phyloP scores from a whole-genome alignment of 352 stramenopile species.

The Phytophthora multivora region DNA sequence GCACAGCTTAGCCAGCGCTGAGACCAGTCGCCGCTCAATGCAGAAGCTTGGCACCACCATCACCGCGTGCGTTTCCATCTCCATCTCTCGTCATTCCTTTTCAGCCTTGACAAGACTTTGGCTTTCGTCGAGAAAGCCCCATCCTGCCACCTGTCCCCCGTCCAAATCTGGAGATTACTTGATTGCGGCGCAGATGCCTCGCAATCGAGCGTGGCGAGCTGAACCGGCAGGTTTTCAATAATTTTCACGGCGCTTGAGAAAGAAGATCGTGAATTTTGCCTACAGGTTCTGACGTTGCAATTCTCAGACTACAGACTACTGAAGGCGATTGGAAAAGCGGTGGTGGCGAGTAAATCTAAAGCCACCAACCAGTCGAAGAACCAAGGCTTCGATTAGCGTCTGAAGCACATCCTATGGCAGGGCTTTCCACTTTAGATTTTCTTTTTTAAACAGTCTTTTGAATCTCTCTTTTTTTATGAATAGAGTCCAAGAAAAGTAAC shows the following conservation, averaged over 20 bases:
- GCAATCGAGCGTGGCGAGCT: conserved; percentile 2
- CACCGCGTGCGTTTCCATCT: not conserved
- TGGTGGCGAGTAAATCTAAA: not conserved
- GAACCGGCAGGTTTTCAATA: conserved; percentile 19
- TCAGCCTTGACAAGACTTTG: not conserved
- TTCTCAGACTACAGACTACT: too few species aligned
- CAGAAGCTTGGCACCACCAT: not conserved
- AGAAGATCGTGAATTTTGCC: not conserved
- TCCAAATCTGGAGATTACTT: conserved; percentile 26
- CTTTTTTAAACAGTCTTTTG: not conserved
- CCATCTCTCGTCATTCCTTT: not conserved
- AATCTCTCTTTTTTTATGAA: too few species aligned
- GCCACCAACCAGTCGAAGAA: not conserved
- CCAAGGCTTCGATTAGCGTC: too few species aligned
- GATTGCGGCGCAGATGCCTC: not conserved
- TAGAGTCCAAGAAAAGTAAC: too few species aligned
- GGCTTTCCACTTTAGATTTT: not conserved
- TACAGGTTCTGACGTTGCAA: not conserved
- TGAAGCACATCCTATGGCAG: not conserved
- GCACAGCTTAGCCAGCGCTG: not conserved
- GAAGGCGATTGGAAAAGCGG: conserved; percentile 1
- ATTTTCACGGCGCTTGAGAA: conserved; percentile 9
- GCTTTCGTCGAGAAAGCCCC: not conserved
- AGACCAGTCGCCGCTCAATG: conserved; percentile 11
- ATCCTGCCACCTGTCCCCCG: conserved; percentile 8